These are phyloP conservation scores for Phytophthora sp. DNA, from an alignment of 352 stramenopile species.

Conservation along the genomic window DNA sequence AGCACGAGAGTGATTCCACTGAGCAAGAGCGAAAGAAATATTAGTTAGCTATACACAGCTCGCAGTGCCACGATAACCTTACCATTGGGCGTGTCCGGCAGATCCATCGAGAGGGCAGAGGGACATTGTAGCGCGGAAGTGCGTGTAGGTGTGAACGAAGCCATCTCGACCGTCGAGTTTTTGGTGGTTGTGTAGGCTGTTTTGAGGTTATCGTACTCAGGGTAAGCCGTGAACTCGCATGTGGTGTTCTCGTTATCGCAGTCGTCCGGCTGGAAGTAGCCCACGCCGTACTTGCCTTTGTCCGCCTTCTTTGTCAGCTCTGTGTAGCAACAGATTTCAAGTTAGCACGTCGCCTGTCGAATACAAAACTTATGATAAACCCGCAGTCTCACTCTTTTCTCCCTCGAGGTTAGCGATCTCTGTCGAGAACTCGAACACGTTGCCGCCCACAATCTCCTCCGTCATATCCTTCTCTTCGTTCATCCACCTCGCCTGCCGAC, in stretches of 20 bases:
- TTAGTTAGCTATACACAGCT: neutral
- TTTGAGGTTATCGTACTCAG: slow-evolving; percentile 63
- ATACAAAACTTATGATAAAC: neutral
- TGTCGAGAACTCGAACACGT: slow-evolving; percentile 83
- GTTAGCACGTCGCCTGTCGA: too few species aligned
- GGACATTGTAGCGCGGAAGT: slow-evolving; percentile 48
- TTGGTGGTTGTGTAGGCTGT: slow-evolving; percentile 51
- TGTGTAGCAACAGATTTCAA: slow-evolving; percentile 2
- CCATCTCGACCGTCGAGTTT: slow-evolving; percentile 50
- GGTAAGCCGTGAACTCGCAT: slow-evolving; percentile 63
- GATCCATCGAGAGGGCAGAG: slow-evolving; percentile 36
- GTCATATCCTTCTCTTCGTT: slow-evolving; percentile 82
- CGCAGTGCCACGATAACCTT: neutral
- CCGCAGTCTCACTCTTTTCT: slow-evolving; percentile 34
- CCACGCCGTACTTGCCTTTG: slow-evolving; percentile 62
- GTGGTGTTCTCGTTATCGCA: slow-evolving; percentile 56
- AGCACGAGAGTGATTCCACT: slow-evolving; percentile 49
- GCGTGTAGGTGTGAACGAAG: slow-evolving; percentile 40
- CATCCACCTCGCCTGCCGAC: slow-evolving; percentile 79
- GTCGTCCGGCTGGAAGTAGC: slow-evolving; percentile 67
- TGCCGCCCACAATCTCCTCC: slow-evolving; percentile 72
- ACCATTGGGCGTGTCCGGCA: slow-evolving; percentile 49
- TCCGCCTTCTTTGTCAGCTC: slow-evolving; percentile 52
- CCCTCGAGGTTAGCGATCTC: slow-evolving; percentile 69
- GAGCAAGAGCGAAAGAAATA: neutral